Percentiles rank a stretch among this genome's conserved stretches.
Conservation (phyloP, 306 rosid species). For the Dalbergia cochinchinensis region DNA sequence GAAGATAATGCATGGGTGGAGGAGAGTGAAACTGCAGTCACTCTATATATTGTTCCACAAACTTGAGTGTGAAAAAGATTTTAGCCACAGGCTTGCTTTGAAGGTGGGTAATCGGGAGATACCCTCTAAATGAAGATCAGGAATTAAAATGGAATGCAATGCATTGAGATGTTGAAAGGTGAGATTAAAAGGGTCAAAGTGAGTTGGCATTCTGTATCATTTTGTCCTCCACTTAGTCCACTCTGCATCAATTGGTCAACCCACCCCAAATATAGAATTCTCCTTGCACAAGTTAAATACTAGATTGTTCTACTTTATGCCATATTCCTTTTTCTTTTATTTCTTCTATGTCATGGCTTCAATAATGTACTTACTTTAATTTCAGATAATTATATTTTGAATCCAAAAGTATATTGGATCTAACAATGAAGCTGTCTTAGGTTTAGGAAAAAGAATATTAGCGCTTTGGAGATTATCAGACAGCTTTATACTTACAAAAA, state of each 20-base stretch:
- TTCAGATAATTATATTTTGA: conserved; percentile 6
- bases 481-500: not conserved
- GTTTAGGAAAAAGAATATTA: not conserved
- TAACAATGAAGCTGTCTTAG: not conserved
- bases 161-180: conserved; percentile 28
- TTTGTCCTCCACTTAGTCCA: conserved; percentile 53
- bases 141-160: not conserved
- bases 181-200: conserved; percentile 24
- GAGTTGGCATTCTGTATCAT: conserved; percentile 54
- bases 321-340: conserved; percentile 5
- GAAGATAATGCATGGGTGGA: not conserved
- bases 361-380: conserved; percentile 36
- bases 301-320: conserved; percentile 24
- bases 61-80: conserved; percentile 24
- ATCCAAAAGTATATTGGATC: conserved; percentile 29
- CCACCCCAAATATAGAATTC: conserved; percentile 11
- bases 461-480: conserved; percentile 3
- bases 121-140: not conserved
- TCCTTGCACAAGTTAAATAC: conserved; percentile 26
- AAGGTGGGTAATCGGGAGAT: not conserved
- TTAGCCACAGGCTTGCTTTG: conserved; percentile 1
- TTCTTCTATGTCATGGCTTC: conserved; percentile 15
- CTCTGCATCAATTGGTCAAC: conserved; percentile 52
- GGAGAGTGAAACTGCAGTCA: conserved; percentile 6
- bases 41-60: not conserved